Evolutionary conservation across 495 filamentous ascomycete genomes (phyloP), one percentile per base, ranked within the genome.

Genomic region (Penicillium lividum): DNA sequence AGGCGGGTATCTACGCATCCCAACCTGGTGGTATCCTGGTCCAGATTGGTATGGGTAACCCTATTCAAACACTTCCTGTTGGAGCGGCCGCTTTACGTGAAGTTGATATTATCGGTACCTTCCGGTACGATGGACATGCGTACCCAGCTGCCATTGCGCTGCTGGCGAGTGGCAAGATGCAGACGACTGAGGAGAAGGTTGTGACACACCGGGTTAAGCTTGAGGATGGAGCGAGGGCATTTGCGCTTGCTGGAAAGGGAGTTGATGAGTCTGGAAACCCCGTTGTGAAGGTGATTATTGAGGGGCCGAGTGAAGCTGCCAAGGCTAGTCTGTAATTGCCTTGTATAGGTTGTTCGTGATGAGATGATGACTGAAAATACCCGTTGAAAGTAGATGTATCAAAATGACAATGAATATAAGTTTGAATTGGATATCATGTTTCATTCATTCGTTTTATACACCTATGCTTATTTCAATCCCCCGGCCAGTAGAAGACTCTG

Each of bases 1-100:
- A 96, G 70, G 89, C 92, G 1, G 84, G 87, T 3, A 90, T 97
- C 44, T 96, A 93, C 62, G 89, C 89, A 7, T 87, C 90, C 11
- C 79, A 83, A 7, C 80, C 93, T 0, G 93, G 92, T 10, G 91
- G 92, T 9, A 86, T 88, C 59, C 79, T 97, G 38, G 85, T 97
- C 62, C 86, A 96, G 74, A 87, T 97, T 22, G 93, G 93, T 4
- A 97, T 97, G 91, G 93, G 93, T n/a, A 90, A 86, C 5, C 92
- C 93, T 0, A 83, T 95, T 43, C 90, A 94, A 76, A 95, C 90
- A 0, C 77, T 96, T 6, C 92, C 92, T 4, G 81, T 97, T 54
- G 91, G 87, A 2, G 89, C 90, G 0, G 93, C 93, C 13, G 90
- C 92, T 38, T 74, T 95, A 51, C 83, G 91, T 4, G 93, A 97